Evolutionary conservation across 2,329 filamentous ascomycete species (phyloP).

Genomic region (Alternaria arborescens): DNA sequence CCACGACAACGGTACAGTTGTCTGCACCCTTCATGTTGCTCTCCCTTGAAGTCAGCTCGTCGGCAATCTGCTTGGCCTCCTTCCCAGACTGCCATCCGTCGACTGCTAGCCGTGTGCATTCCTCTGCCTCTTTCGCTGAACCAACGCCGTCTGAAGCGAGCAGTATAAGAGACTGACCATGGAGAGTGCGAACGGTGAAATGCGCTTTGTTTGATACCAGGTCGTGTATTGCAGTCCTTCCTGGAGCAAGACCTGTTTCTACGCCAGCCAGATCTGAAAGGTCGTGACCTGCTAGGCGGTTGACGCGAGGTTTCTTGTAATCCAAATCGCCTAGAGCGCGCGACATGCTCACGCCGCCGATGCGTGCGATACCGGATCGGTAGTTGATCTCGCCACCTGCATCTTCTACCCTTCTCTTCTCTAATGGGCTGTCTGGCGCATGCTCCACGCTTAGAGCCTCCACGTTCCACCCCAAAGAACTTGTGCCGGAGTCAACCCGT

Average conservation of each 20-base stretch:
- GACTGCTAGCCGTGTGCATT: slow-evolving; percentile 27
- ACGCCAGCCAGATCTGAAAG: slow-evolving; percentile 34
- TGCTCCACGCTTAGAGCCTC: slow-evolving; percentile 31
- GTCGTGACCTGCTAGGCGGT: slow-evolving; percentile 35
- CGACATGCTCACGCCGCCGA: slow-evolving; percentile 40
- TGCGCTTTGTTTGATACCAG: slow-evolving; percentile 37
- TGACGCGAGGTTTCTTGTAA: slow-evolving; percentile 35
- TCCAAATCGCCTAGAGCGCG: slow-evolving; percentile 34
- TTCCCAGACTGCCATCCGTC: slow-evolving; percentile 24
- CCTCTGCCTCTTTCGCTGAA: slow-evolving; percentile 25
- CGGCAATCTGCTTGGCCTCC: slow-evolving; percentile 27
- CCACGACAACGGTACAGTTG: slow-evolving; percentile 34
- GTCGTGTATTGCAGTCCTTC: slow-evolving; percentile 29
- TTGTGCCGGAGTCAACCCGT: slow-evolving; percentile 9
- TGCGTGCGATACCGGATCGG: slow-evolving; percentile 28
- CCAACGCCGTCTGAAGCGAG: slow-evolving; percentile 36
- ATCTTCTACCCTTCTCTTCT: slow-evolving; percentile 34
- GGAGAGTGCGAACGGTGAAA: slow-evolving; percentile 24
- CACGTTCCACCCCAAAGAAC: slow-evolving; percentile 27
- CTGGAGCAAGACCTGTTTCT: slow-evolving; percentile 35
- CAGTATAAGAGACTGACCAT: slow-evolving; percentile 30
- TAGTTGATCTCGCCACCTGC: slow-evolving; percentile 35
- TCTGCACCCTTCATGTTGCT: slow-evolving; percentile 27
- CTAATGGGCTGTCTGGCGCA: slow-evolving; percentile 26
- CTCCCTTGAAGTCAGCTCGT: slow-evolving; percentile 26